phyloP scores from a whole-genome alignment of 2,329 filamentous ascomycete genomes.

The Zasmidium angulare region DNA sequence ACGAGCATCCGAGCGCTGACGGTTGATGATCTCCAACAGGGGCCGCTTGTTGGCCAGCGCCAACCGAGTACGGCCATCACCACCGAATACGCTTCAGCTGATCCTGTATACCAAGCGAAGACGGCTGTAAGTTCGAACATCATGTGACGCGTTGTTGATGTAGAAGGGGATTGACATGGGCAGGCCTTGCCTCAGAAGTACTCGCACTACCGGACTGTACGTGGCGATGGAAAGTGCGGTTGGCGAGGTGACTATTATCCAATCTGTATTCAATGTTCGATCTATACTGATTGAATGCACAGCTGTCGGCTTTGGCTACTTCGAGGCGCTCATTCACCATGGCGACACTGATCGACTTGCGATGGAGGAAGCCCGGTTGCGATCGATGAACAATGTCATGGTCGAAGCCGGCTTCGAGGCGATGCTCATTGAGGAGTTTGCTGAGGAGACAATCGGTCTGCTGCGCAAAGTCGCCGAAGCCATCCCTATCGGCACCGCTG shows the following conservation, averaged over 20 bases:
- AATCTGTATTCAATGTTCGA: slow-evolving; percentile 6
- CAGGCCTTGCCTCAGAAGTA: slow-evolving; percentile 81
- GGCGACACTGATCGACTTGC: slow-evolving; percentile 65
- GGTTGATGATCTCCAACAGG: slow-evolving; percentile 53
- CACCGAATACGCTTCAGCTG: slow-evolving; percentile 83
- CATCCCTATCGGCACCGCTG: slow-evolving; percentile 58
- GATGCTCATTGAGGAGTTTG: slow-evolving; percentile 78
- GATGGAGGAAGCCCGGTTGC: slow-evolving; percentile 70
- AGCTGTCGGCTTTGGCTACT: slow-evolving; percentile 94
- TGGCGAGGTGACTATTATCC: slow-evolving; percentile 73
- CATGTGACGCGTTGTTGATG: neutral
- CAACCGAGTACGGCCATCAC: slow-evolving; percentile 75
- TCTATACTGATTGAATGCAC: slow-evolving; percentile 30
- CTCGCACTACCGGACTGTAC: slow-evolving; percentile 81
- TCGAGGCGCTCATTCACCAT: slow-evolving; percentile 74
- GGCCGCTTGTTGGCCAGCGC: slow-evolving; percentile 77
- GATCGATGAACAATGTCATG: slow-evolving; percentile 69
- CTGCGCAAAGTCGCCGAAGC: slow-evolving; percentile 61
- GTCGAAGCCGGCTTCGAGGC: slow-evolving; percentile 66
- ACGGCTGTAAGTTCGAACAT: slow-evolving; percentile 70
- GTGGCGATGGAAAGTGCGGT: slow-evolving; percentile 93
- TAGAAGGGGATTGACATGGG: neutral
- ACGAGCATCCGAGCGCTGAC: slow-evolving; percentile 25
- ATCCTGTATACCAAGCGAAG: slow-evolving; percentile 81
- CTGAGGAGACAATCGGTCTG: slow-evolving; percentile 69